Base-by-base conservation (phyloP, 2,329 filamentous ascomycete genomes). In the Chaetomium sp. region DNA sequence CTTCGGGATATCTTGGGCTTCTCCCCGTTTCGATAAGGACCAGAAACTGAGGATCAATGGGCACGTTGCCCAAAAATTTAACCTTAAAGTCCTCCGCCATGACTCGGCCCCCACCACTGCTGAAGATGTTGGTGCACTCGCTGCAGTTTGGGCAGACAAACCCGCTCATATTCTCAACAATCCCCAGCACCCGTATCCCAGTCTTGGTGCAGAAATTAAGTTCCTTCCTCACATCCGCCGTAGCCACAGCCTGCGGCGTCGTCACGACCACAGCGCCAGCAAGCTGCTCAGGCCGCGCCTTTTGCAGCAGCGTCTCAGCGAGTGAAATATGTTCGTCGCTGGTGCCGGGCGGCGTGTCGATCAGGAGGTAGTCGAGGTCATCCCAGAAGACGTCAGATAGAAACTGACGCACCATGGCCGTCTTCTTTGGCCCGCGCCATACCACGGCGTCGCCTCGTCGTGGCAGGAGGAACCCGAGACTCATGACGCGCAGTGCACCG, bases 381-480 rank as follows among this genome's bases (percentile, higher is more conserved):
- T 83, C 81, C 94, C 94, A 97, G 35, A 89, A 79, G 4, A 96
- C 91, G 67, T 96, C 91, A 1, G 88, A 87, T 34, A 99, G 77
- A 68, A 99, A 99, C 70, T 99, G 94, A 42, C 91, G 85, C 56
- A 99, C 90, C 94, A 99, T 99, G 50, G 94, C 94, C 4, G 94
- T 99, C 76, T 99, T 99, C 74, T 99, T 99, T 2, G 94, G 94
- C 0, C 94, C 94, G 52, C 94, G 84, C 94, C 94, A 99, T 41
- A 99, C 94, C 0, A 99, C 91, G 0, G 94, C 92, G 65, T 96
- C 91, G 59, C 88, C 89, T 64, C 92, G 79, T 59, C 85, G 82
- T 3, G 86, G 85, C 5, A 99, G 79, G 6, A 99, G 80, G 66
- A 99, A 97, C 2, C 91, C 94, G 1, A 99, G 78, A 54, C 90